phyloP scores from a whole-genome alignment of 768 basidiomycete genomes.

The Tylopilus plumbeoviolaceoides region DNA sequence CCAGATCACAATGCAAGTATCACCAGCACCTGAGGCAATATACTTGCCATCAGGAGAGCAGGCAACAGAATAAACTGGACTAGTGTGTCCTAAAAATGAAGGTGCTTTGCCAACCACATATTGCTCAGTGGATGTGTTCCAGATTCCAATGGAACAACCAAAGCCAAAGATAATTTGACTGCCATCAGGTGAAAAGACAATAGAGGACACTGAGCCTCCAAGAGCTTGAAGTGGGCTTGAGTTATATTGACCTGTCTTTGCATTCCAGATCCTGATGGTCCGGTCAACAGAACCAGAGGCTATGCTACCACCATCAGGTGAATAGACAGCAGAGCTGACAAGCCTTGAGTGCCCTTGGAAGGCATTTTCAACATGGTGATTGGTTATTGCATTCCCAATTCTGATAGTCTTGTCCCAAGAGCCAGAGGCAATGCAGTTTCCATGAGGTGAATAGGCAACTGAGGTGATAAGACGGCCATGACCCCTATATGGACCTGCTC shows the following conservation, averaged over 20 bases:
- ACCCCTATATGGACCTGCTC: slow-evolving; percentile 15
- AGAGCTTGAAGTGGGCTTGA: not conserved
- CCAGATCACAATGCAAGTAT: slow-evolving; percentile 8
- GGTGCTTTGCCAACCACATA: not conserved
- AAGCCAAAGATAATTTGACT: slow-evolving; percentile 17
- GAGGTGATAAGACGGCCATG: slow-evolving; percentile 11
- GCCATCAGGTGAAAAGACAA: slow-evolving; percentile 20
- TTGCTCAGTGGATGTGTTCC: slow-evolving; percentile 8
- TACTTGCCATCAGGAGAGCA: slow-evolving; percentile 17
- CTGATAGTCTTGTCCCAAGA: slow-evolving; percentile 15
- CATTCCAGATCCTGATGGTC: slow-evolving; percentile 10
- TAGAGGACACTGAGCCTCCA: not conserved
- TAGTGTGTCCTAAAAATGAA: slow-evolving; percentile 4
- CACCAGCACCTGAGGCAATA: slow-evolving; percentile 7
- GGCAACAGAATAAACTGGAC: not conserved
- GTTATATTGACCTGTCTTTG: slow-evolving; percentile 4
- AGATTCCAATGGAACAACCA: slow-evolving; percentile 3
- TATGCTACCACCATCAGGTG: slow-evolving; percentile 13
- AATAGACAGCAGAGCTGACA: slow-evolving; percentile 11
- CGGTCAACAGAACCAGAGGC: slow-evolving; percentile 9
- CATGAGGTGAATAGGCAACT: slow-evolving; percentile 18
- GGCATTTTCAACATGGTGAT: not conserved
- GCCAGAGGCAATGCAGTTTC: slow-evolving; percentile 9
- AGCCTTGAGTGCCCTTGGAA: slow-evolving; percentile 1
- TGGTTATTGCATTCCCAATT: slow-evolving; percentile 14